phyloP scores from a whole-genome alignment of 164 flowering plant genomes.

The Aristolochia californica region DNA sequence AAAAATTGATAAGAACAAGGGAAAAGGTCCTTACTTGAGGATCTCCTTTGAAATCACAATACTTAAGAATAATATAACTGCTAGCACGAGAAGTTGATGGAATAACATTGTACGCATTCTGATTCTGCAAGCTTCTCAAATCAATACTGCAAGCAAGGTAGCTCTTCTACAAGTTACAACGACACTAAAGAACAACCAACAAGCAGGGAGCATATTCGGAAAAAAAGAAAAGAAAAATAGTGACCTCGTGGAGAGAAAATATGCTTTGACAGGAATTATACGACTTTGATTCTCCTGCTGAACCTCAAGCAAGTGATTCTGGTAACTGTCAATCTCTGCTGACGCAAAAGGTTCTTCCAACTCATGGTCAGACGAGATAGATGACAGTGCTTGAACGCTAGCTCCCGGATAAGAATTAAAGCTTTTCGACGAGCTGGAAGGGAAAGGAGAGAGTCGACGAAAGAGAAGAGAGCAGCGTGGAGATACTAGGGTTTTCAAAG shows the following conservation, averaged over 20 bases:
- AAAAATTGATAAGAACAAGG: background rate
- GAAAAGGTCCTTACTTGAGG: slow-evolving; percentile 11
- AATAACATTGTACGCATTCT: slow-evolving; percentile 59
- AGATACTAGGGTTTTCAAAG: too few relatives aligned
- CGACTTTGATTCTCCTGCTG: slow-evolving; percentile 6
- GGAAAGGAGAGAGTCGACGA: too few relatives aligned
- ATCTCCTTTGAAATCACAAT: slow-evolving; percentile 31
- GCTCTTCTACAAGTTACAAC: background rate
- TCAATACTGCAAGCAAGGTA: slow-evolving; percentile 46
- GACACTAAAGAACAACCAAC: background rate
- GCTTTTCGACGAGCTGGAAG: too few relatives aligned
- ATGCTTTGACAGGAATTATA: slow-evolving; percentile 68
- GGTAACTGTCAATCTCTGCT: background rate
- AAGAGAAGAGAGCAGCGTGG: too few relatives aligned
- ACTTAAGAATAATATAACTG: slow-evolving; percentile 66
- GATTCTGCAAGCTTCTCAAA: slow-evolving; percentile 62
- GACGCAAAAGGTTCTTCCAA: background rate
- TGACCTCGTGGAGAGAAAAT: slow-evolving; percentile 79
- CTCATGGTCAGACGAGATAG: background rate
- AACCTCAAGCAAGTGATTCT: slow-evolving; percentile 3
- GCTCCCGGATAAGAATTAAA: too few relatives aligned
- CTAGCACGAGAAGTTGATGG: slow-evolving; percentile 75
- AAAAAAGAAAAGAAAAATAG: background rate
- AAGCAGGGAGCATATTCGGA: too few relatives aligned
- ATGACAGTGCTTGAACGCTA: too few relatives aligned